Conservation (phyloP, 345 rosid species). For the Lumnitzera littorea region DNA sequence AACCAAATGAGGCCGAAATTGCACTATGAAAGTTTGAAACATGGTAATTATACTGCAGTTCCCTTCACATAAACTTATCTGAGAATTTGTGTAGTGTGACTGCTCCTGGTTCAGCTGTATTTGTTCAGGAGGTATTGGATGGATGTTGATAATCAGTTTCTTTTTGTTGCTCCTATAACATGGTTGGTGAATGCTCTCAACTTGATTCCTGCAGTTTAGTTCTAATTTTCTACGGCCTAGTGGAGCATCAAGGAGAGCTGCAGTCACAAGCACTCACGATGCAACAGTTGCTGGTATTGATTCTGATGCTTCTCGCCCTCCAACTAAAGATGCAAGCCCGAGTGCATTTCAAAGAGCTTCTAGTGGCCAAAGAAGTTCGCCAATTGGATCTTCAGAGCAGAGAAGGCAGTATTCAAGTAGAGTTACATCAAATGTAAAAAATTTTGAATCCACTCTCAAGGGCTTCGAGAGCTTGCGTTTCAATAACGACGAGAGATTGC, state of each 20-base stretch:
- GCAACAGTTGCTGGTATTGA: constrained; percentile 35
- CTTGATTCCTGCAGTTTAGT: constrained; percentile 49
- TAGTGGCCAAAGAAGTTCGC: constrained; percentile 47
- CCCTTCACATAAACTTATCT: no score
- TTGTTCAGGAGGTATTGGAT: neutral
- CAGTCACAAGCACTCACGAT: constrained; percentile 47
- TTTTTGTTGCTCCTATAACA: constrained; percentile 2
- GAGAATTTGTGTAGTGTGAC: no score
- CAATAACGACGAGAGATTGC: constrained; percentile 41
- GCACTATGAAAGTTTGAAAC: no score
- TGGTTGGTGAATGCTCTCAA: constrained; percentile 10
- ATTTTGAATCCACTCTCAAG: constrained; percentile 61
- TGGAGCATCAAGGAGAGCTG: constrained; percentile 52
- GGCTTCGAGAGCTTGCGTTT: constrained; percentile 76
- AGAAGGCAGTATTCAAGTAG: constrained; percentile 41
- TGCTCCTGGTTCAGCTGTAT: no score
- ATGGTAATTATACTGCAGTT: no score
- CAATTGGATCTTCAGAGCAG: constrained; percentile 53
- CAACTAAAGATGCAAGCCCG: constrained; percentile 30
- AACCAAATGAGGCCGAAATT: no score
- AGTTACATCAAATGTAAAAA: constrained; percentile 42
- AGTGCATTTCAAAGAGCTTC: constrained; percentile 44
- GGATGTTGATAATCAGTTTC: neutral
- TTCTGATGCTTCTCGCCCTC: constrained; percentile 43
- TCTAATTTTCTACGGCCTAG: constrained; percentile 50